Evolutionary conservation across 169 alveolate genomes (phyloP).

Genomic region (Plasmodium fragile): DNA sequence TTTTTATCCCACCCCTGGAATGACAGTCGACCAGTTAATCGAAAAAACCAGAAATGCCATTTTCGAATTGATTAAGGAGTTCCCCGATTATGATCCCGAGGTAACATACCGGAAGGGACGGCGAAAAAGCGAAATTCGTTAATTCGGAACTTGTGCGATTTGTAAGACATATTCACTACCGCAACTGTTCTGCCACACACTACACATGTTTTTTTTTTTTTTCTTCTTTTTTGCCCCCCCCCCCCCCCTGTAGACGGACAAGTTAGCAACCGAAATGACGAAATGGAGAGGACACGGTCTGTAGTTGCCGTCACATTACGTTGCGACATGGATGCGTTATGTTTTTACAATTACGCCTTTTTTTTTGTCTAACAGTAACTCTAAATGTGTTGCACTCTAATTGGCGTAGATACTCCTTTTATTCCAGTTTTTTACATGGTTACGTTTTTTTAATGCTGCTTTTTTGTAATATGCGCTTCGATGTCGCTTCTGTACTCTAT

Average conservation of each 20-base stretch:
- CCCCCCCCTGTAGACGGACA: conserved; percentile 23
- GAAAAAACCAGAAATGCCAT: conserved; percentile 76
- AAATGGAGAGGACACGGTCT: conserved; percentile 60
- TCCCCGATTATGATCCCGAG: conserved; percentile 76
- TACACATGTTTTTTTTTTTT: background rate
- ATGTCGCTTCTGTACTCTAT: background rate
- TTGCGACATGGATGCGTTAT: background rate
- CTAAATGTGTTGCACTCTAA: background rate
- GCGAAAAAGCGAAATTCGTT: background rate
- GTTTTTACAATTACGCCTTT: background rate
- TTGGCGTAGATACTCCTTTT: background rate
- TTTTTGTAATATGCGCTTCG: background rate
- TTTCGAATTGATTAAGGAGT: conserved; percentile 49
- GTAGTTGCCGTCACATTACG: background rate
- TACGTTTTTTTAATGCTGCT: background rate
- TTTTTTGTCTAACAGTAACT: background rate
- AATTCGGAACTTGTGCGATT: background rate
- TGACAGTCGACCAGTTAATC: conserved; percentile 67
- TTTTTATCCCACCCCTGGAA: conserved; percentile 75
- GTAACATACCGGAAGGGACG: conserved; percentile 11
- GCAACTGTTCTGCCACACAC: background rate
- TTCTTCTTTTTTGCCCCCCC: background rate
- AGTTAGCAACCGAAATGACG: conserved; percentile 18
- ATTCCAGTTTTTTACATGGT: background rate
- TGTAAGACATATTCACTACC: background rate